phyloP scores from a whole-genome alignment of 495 filamentous ascomycete species.

The Podospora australis region DNA sequence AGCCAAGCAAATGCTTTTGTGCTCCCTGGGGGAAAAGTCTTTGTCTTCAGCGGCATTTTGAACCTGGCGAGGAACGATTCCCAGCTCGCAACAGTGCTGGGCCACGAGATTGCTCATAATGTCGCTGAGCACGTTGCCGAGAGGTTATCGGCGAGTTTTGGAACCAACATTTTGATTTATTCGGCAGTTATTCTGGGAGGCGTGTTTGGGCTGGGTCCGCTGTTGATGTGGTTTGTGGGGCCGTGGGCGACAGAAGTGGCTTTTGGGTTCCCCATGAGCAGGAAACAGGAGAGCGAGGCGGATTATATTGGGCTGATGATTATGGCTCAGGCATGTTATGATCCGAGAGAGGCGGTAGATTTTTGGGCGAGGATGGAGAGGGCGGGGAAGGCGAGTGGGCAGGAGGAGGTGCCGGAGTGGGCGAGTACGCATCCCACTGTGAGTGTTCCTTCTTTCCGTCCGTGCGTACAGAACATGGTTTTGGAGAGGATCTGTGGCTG shows the following conservation, averaged over 20 bases:
- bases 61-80: slow-evolving; percentile 64
- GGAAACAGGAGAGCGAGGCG: slow-evolving; percentile 61
- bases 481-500: background rate
- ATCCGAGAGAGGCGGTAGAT: slow-evolving; percentile 63
- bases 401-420: slow-evolving; percentile 61
- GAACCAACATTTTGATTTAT: slow-evolving; percentile 49
- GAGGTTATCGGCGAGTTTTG: slow-evolving; percentile 57
- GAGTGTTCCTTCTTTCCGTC: slow-evolving; percentile 22
- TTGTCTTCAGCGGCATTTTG: slow-evolving; percentile 82
- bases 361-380: slow-evolving; percentile 76
- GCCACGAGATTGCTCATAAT: slow-evolving; percentile 93
- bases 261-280: slow-evolving; percentile 61
- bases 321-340: slow-evolving; percentile 55
- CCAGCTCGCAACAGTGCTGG: slow-evolving; percentile 76
- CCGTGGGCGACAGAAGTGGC: slow-evolving; percentile 51
- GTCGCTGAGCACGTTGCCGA: slow-evolving; percentile 76
- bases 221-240: slow-evolving; percentile 35
- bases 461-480: background rate
- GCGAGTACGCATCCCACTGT: slow-evolving; percentile 82
- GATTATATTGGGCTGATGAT: slow-evolving; percentile 83
- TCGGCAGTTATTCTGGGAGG: slow-evolving; percentile 45
- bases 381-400: slow-evolving; percentile 34
- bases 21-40: slow-evolving; percentile 87
- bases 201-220: slow-evolving; percentile 39
- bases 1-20: slow-evolving; percentile 74